Percentiles rank a stretch among this genome's conserved stretches.
These are phyloP conservation scores for Escovopsis weberi DNA, from an alignment of 2,329 filamentous ascomycete genomes.

Conservation along the genomic window DNA sequence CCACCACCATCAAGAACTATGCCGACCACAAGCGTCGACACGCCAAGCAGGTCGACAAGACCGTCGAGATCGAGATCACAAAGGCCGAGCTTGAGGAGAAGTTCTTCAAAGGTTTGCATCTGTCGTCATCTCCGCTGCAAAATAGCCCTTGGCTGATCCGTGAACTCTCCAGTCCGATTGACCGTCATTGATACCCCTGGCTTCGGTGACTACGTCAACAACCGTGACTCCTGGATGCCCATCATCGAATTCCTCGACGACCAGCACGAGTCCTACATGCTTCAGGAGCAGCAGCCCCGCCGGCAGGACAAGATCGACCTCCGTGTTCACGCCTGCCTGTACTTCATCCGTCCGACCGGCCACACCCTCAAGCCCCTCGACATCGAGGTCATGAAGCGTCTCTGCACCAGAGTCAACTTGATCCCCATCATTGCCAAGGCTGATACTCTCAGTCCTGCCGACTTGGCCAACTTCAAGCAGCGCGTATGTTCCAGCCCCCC, in stretches of 20 bases:
- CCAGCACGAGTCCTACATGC: constrained; percentile 99
- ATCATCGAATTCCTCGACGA: constrained; percentile 99
- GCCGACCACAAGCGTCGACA: constrained; percentile 99
- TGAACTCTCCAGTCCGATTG: constrained; percentile 57
- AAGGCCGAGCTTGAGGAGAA: constrained; percentile 99
- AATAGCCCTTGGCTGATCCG: constrained; percentile 8
- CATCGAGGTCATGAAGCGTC: constrained; percentile 99
- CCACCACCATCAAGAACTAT: constrained; percentile 99
- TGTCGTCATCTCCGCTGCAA: not conserved
- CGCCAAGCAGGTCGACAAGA: constrained; percentile 99
- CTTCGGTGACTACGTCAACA: constrained; percentile 99
- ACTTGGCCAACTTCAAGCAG: constrained; percentile 88
- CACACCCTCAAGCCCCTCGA: constrained; percentile 97
- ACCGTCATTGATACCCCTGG: constrained; percentile 98
- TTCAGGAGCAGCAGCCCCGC: constrained; percentile 98
- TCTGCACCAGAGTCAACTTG: constrained; percentile 94
- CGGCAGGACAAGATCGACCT: constrained; percentile 98
- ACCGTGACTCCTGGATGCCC: constrained; percentile 98
- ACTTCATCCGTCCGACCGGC: constrained; percentile 97
- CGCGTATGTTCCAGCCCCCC: constrained; percentile 46
- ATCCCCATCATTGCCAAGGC: constrained; percentile 98
- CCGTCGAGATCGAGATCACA: constrained; percentile 98
- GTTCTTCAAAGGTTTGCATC: constrained; percentile 88
- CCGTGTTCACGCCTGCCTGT: constrained; percentile 93
- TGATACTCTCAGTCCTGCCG: constrained; percentile 85